Evolutionary conservation across 1,284 basidiomycete species (phyloP), one percentile per base, ranked within the genome.

Genomic region (Singerocomus inundabilis): DNA sequence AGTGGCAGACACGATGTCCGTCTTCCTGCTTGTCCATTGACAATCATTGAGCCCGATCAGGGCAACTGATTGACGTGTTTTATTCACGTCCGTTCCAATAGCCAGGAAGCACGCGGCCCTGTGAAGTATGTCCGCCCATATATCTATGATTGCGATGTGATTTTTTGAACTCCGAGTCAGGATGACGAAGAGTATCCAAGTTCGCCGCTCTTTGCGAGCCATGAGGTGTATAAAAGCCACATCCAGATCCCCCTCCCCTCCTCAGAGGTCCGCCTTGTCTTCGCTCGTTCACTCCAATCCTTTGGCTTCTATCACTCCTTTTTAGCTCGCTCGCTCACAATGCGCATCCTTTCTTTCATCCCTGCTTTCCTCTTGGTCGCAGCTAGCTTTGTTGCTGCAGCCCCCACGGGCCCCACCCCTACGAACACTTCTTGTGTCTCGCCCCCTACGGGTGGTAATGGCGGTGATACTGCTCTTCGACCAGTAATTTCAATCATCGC

Each of bases 261-360:
- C 3, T 43, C 48, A 56, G 41, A 52, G 36, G 45, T 42, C 16
- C 6, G 0, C 28, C 29, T 46, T 47, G 1, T 41, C 25, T 36
- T 43, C 24, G 0, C 35, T 30, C 33, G 1, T 13, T 29, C 32
- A 30, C 40, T 53, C 42, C 28, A 44, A 40, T 54, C 21, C 44
- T 24, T 53, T 18, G 28, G 45, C 48, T 47, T 54, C 45, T 31
- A 18, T 45, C 60, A n/a, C 51, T 62, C 55, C 39, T 57, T 59
- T 21, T 21, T 21, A 21, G 15, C 13, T 37, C 37, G n/a, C 57
- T 59, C 13, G 44, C 10, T 48, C 39, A 48, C 41, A 41, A 59
- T 63, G 58, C 58, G 58, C 44, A 47, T 63, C 55, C 58, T 60
- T 35, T 62, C 58, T 4, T 63, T 60, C 5, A 44, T 61, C 44